Conservation (phyloP, 768 basidiomycete species). For the Xerocomus spinulosus region DNA sequence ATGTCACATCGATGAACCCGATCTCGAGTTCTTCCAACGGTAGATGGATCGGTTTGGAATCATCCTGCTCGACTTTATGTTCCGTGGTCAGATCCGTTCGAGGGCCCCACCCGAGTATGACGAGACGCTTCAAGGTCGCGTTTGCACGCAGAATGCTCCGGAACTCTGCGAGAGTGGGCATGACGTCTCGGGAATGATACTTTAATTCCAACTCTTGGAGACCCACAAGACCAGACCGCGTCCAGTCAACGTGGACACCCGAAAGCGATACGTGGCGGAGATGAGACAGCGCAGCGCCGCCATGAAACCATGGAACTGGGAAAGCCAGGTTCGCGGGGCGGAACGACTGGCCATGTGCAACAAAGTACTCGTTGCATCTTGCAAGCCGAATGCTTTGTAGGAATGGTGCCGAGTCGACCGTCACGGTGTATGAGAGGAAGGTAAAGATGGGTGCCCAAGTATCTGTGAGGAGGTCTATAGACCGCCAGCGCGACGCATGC, state of each 20-base stretch:
- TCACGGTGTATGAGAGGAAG: conserved; percentile 41
- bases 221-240: conserved; percentile 34
- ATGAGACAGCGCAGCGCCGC: conserved; percentile 27
- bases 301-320: conserved; percentile 41
- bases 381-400: conserved; percentile 43
- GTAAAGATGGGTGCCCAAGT: conserved; percentile 57
- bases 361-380: conserved; percentile 58
- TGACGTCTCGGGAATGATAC: conserved; percentile 54
- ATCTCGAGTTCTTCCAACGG: conserved; percentile 34
- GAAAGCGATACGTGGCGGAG: conserved; percentile 44
- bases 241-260: conserved; percentile 59
- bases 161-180: conserved; percentile 49
- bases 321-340: conserved; percentile 36
- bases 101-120: conserved; percentile 54
- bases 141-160: conserved; percentile 38
- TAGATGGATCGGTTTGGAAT: conserved; percentile 22
- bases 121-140: conserved; percentile 36
- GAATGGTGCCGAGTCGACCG: conserved; percentile 31
- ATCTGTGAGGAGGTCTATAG: conserved; percentile 49
- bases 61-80: background rate
- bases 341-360: conserved; percentile 41
- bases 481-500: conserved; percentile 44
- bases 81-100: conserved; percentile 18
- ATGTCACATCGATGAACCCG: conserved; percentile 42
- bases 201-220: conserved; percentile 48